Percentiles rank a stretch among this genome's conserved stretches.
phyloP scores from a whole-genome alignment of 129 eudicot genomes.

The Erigeron canadensis region DNA sequence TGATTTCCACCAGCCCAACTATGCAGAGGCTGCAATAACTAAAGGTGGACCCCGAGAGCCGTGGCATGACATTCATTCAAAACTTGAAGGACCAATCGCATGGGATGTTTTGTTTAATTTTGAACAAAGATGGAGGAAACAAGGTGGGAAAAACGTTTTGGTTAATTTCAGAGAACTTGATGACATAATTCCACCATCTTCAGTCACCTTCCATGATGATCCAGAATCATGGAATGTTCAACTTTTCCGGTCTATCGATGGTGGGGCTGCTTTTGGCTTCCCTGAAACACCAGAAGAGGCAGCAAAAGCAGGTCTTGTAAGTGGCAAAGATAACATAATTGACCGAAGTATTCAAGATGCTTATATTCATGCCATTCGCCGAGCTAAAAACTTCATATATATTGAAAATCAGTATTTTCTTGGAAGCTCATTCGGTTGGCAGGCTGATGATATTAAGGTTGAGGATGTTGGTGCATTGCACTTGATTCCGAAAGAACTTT shows the following conservation, averaged over 20 bases:
- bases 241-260: constrained; percentile 44
- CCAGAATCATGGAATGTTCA: constrained; percentile 62
- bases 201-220: constrained; percentile 62
- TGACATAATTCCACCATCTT: constrained; percentile 68
- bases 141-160: constrained; percentile 72
- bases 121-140: constrained; percentile 82
- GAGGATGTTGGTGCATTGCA: constrained; percentile 72
- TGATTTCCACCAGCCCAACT: constrained; percentile 85
- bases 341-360: constrained; percentile 89
- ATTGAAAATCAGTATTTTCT: constrained; percentile 87
- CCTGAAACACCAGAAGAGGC: constrained; percentile 72
- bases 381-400: constrained; percentile 72
- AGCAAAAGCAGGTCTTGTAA: constrained; percentile 69
- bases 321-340: constrained; percentile 78
- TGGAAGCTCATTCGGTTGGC: constrained; percentile 72
- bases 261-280: constrained; percentile 87
- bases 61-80: constrained; percentile 85
- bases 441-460: constrained; percentile 50
- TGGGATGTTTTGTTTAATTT: constrained; percentile 79
- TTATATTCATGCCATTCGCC: constrained; percentile 75
- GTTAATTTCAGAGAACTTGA: constrained; percentile 61
- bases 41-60: constrained; percentile 91
- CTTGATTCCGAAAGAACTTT: constrained; percentile 74
- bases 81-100: constrained; percentile 59
- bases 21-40: constrained; percentile 45